Base-by-base conservation (phyloP, 1,284 basidiomycete genomes). In the Austroboletus niveus region DNA sequence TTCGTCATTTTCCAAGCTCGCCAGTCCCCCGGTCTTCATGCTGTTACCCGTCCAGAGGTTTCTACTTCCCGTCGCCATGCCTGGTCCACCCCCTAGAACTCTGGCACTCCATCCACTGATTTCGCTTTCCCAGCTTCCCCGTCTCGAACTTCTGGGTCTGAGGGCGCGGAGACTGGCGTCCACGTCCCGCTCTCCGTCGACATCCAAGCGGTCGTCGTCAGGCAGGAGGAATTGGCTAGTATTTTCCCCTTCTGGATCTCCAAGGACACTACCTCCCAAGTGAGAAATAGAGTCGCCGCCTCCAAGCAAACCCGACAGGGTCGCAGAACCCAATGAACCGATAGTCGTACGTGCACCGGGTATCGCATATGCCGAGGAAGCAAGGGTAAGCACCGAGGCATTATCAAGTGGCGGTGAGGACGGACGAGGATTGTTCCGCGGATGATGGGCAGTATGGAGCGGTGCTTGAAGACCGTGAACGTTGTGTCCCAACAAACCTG, bases 391-490 rank as follows among this genome's bases (percentile, higher is more conserved):
- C 46, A 95, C 76, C 5, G 91, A 94, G 1, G 95, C 95, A 64
- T 98, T 94, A 65, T 96, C 93, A 24, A 85, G 76, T 0, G 95
- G 95, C 10, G 92, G 87, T 2, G 89, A 92, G 7, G 87, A 87
- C 14, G 96, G 96, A 20, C 89, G 84, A 3, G 95, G 95, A 68
- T 98, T 98, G 71, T 98, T 93, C 47, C 92, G 82, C 3, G 95
- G 96, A 71, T 98, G 94, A 55, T 94, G 93, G 8, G 84, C 75
- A 0, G 93, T 92, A 67, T 95, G 92, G 39, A 89, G 79, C 0
- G 96, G 96, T 8, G 91, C 91, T 65, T 92, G 90, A 30, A 86
- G 59, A 47, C 69, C 61, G 53, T 68, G 62, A 14, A 53, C 59
- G 36, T 45, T 57, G 39, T 59, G 48, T 40, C 62, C 67, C 36